Evolutionary conservation across 148 eudicot species (phyloP), one percentile per base, ranked within the genome.

Genomic region (Rhododendron ovatum): DNA sequence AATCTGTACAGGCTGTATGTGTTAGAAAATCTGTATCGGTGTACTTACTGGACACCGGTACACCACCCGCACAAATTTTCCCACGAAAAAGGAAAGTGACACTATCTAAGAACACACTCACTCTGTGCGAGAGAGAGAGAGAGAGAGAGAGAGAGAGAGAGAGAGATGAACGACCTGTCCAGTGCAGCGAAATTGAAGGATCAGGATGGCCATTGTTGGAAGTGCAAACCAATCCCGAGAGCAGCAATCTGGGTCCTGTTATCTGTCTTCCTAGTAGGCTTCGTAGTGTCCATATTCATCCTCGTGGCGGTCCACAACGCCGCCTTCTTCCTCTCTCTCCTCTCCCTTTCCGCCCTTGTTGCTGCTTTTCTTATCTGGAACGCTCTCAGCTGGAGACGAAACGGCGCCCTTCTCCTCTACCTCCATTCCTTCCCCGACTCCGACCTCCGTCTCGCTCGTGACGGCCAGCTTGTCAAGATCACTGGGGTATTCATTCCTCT

Each of bases 401-500:
- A 84, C 33, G 80, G 65, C 14, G 86, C 89, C 18, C 78, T 92
- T 26, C 71, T 87, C 26, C n/a, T 78, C 33, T 92, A 86, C 80
- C 91, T 92, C 43, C 88, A 67, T 0, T 91, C 90, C 37, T 91
- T 89, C 57, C 92, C 94, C 48, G 88, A 61, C 24, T 81, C 90
- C n/a, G 90, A 92, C 87, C 93, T 92, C 81, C 86, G 89, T 55
- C 12, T 85, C 43, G 94, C 92, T 30, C 80, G 53, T 30, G 78
- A 89, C 18, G 94, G 92, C 82, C 91, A 91, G n/a, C 92, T 92
- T 57, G 92, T 92, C 87, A 91, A 92, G 87, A 87, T 92, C 76
- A 89, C 92, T 50, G 94, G 94, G 92, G 94, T 91, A 89, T 76
- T 17, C 26, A 13, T 5, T 3, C 41, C 1, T 14, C 35, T 33